These are phyloP conservation scores for Magnaporthiopsis rhizophila DNA, from an alignment of 2,329 filamentous ascomycete species.

Conservation along the genomic window DNA sequence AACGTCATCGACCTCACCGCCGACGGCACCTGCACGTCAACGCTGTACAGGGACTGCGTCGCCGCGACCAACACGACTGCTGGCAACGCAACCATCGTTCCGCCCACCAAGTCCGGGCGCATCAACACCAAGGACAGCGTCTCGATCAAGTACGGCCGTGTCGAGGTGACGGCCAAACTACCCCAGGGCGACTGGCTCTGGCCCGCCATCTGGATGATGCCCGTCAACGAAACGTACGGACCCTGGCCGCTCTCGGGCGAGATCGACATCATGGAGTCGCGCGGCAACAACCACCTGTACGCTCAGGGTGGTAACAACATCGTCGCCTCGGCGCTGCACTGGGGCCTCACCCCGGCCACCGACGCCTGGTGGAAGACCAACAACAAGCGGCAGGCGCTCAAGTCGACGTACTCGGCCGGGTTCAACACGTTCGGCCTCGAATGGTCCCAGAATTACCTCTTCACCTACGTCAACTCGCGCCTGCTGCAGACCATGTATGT, in stretches of 20 bases:
- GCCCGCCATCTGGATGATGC: conserved; percentile 91
- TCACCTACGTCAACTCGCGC: conserved; percentile 76
- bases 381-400: conserved; percentile 64
- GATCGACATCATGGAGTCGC: conserved; percentile 74
- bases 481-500: conserved; percentile 75
- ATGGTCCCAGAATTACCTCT: conserved; percentile 83
- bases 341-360: conserved; percentile 64
- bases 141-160: conserved; percentile 69
- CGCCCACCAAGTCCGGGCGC: conserved; percentile 69
- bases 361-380: conserved; percentile 82
- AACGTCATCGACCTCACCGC: conserved; percentile 59
- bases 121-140: conserved; percentile 66
- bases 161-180: conserved; percentile 71
- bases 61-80: conserved; percentile 62
- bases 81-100: conserved; percentile 66
- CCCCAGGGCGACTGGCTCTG: conserved; percentile 79
- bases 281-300: conserved; percentile 76
- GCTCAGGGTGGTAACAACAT: conserved; percentile 73
- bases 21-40: conserved; percentile 61
- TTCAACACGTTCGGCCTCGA: conserved; percentile 77
- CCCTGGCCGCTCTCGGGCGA: conserved; percentile 73
- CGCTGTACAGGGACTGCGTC: conserved; percentile 52
- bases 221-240: conserved; percentile 63
- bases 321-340: conserved; percentile 71
- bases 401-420: conserved; percentile 60